phyloP scores from a whole-genome alignment of 2,329 filamentous ascomycete genomes.

The Dryadomyces quercivorus region DNA sequence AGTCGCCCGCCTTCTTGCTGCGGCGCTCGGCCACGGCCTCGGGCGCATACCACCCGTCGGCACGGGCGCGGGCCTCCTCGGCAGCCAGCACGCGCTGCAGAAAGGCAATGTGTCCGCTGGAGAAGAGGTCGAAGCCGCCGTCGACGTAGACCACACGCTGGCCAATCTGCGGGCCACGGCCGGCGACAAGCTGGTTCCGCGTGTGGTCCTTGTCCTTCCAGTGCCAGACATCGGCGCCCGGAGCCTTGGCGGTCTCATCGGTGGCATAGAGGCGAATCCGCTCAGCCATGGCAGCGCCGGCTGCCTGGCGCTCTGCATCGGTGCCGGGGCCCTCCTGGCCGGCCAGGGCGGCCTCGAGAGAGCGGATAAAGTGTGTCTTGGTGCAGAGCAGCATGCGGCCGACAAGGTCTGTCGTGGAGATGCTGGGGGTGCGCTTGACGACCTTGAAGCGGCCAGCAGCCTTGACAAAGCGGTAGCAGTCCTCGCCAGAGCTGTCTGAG shows the following conservation, averaged over 20 bases:
- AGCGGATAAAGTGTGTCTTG: slow-evolving; percentile 84
- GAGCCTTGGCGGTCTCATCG: slow-evolving; percentile 65
- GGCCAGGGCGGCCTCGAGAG: slow-evolving; percentile 53
- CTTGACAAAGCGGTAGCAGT: slow-evolving; percentile 98
- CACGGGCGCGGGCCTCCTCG: slow-evolving; percentile 57
- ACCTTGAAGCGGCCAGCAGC: slow-evolving; percentile 88
- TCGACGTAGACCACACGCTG: slow-evolving; percentile 92
- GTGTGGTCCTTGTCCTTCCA: slow-evolving; percentile 42
- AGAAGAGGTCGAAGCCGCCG: slow-evolving; percentile 93
- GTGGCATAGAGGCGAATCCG: slow-evolving; percentile 79
- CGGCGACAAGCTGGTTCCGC: slow-evolving; percentile 58
- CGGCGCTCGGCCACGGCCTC: slow-evolving; percentile 51
- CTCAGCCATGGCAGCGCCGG: slow-evolving; percentile 58
- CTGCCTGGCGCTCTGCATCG: slow-evolving; percentile 48
- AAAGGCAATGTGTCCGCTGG: slow-evolving; percentile 93
- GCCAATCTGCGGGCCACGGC: slow-evolving; percentile 57
- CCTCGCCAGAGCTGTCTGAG: slow-evolving; percentile 79
- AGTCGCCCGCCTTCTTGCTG: slow-evolving; percentile 52
- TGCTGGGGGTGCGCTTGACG: slow-evolving; percentile 89
- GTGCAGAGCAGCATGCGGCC: slow-evolving; percentile 95
- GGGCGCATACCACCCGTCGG: slow-evolving; percentile 63
- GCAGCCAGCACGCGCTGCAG: slow-evolving; percentile 61
- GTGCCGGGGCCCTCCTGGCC: slow-evolving; percentile 64
- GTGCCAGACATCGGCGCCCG: slow-evolving; percentile 75
- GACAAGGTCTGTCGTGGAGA: slow-evolving; percentile 96